Percentiles rank a stretch among this genome's conserved stretches.
phyloP scores from a whole-genome alignment of 768 basidiomycete species.

The Termitomyces bulborhizus region DNA sequence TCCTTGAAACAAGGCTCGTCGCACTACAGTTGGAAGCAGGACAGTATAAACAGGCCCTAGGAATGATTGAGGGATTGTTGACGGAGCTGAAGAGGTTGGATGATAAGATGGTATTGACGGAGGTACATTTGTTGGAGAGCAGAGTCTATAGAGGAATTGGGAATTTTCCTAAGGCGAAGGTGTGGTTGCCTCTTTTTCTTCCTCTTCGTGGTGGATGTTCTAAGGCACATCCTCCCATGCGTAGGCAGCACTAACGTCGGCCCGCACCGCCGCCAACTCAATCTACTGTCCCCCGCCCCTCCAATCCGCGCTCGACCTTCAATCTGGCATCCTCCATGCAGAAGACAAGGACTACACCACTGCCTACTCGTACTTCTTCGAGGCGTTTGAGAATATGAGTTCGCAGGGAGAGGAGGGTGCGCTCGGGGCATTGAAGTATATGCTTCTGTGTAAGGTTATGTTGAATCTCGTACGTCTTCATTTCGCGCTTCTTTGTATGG shows the following conservation, averaged over 20 bases:
- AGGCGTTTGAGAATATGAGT: conserved; percentile 88
- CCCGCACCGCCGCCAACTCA: conserved; percentile 89
- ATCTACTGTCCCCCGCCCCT: conserved; percentile 70
- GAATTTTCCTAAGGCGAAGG: conserved; percentile 89
- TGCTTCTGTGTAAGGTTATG: conserved; percentile 99
- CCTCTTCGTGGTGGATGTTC: not conserved
- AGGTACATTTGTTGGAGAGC: conserved; percentile 92
- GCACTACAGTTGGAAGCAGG: conserved; percentile 75
- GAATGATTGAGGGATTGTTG: conserved; percentile 80
- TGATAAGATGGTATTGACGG: conserved; percentile 97
- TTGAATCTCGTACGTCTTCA: conserved; percentile 68
- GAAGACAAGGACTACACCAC: conserved; percentile 99
- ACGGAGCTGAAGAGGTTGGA: conserved; percentile 90
- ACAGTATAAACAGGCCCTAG: conserved; percentile 72
- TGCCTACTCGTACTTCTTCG: conserved; percentile 95
- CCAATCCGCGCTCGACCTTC: conserved; percentile 45
- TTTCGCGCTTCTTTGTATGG: not conserved
- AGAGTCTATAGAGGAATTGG: conserved; percentile 85
- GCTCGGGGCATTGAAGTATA: conserved; percentile 89
- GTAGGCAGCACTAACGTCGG: conserved; percentile 82
- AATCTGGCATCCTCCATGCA: conserved; percentile 77
- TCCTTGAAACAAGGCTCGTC: conserved; percentile 83
- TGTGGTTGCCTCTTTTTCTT: conserved; percentile 18
- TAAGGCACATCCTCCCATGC: conserved; percentile 14
- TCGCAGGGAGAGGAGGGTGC: conserved; percentile 73